phyloP scores from a whole-genome alignment of 257 asterid genomes.

The Solanum chmielewskii region DNA sequence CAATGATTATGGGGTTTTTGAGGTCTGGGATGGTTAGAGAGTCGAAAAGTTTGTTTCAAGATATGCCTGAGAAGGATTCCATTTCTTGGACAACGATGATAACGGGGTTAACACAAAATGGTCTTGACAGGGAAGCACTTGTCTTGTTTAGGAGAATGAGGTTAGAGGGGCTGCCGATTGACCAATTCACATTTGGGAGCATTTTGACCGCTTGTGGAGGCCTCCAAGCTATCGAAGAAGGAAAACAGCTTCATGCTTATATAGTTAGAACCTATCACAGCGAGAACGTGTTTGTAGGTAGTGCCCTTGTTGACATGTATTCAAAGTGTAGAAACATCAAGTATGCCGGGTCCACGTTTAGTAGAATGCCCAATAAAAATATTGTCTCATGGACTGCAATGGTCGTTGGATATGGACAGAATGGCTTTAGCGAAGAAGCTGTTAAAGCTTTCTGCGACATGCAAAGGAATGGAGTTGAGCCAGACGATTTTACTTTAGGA shows the following conservation, averaged over 20 bases:
- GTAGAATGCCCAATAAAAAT: conserved; percentile 48
- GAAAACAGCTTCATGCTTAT: conserved; percentile 73
- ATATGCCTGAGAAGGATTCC: conserved; percentile 65
- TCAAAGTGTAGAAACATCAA: conserved; percentile 63
- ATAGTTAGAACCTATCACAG: conserved; percentile 41
- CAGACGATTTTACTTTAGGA: conserved; percentile 68
- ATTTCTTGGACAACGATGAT: conserved; percentile 89
- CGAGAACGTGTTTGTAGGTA: conserved; percentile 68
- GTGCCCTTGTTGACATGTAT: conserved; percentile 89
- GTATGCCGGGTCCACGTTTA: conserved; percentile 55
- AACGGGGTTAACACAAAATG: conserved; percentile 60
- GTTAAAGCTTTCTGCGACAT: conserved; percentile 50
- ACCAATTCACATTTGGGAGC: conserved; percentile 87
- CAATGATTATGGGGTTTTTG: conserved; percentile 26
- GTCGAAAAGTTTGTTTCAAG: conserved; percentile 30
- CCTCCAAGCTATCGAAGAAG: conserved; percentile 45
- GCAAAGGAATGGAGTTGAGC: conserved; percentile 53
- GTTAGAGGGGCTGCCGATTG: conserved; percentile 39
- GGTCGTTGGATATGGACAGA: conserved; percentile 92
- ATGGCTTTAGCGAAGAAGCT: conserved; percentile 84
- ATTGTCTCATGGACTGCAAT: conserved; percentile 92
- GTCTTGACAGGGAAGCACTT: conserved; percentile 44
- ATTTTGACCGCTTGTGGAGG: conserved; percentile 79
- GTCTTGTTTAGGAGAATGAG: conserved; percentile 51
- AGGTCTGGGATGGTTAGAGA: conserved; percentile 30